phyloP scores from a whole-genome alignment of 495 filamentous ascomycete genomes.

The Emericellopsis terricola region DNA sequence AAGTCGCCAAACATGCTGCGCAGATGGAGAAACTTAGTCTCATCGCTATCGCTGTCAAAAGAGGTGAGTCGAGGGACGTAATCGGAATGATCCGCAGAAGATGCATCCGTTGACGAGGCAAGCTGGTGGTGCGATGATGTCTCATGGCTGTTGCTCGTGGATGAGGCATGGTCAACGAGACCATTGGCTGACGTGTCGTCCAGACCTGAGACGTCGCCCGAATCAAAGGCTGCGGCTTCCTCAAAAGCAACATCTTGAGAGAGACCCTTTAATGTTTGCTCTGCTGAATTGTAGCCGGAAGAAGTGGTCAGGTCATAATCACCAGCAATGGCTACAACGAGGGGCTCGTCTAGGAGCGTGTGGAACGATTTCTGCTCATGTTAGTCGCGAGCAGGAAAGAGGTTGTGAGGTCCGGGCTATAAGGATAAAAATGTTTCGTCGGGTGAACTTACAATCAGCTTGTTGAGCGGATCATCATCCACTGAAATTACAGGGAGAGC shows the following conservation, averaged over 20 bases:
- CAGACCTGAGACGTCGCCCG: conserved; percentile 38
- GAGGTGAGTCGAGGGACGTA: conserved; percentile 2
- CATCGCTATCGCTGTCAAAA: conserved; percentile 31
- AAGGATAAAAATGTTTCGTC: no score
- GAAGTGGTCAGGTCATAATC: conserved; percentile 42
- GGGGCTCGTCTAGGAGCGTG: conserved; percentile 20
- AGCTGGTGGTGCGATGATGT: conserved; percentile 8
- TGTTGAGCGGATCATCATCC: no score
- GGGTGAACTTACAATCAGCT: no score
- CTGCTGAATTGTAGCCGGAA: conserved; percentile 30
- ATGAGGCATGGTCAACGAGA: conserved; percentile 6
- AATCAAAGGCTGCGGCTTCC: conserved; percentile 56
- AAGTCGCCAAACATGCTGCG: conserved; percentile 52
- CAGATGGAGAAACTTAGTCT: conserved; percentile 38
- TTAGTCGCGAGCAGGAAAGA: no score
- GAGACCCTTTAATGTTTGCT: conserved; percentile 35
- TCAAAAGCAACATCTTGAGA: conserved; percentile 42
- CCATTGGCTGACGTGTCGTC: not conserved
- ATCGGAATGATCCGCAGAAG: not conserved
- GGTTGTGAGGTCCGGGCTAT: no score
- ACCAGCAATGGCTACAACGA: conserved; percentile 43
- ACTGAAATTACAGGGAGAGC: no score
- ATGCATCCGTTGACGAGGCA: conserved; percentile 6
- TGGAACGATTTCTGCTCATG: conserved; percentile 16
- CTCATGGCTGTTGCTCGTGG: conserved; percentile 5